Percentiles rank a stretch among this genome's conserved stretches.
Conservation (phyloP, 352 stramenopile species). For the Globisporangium rhizosaccharum region DNA sequence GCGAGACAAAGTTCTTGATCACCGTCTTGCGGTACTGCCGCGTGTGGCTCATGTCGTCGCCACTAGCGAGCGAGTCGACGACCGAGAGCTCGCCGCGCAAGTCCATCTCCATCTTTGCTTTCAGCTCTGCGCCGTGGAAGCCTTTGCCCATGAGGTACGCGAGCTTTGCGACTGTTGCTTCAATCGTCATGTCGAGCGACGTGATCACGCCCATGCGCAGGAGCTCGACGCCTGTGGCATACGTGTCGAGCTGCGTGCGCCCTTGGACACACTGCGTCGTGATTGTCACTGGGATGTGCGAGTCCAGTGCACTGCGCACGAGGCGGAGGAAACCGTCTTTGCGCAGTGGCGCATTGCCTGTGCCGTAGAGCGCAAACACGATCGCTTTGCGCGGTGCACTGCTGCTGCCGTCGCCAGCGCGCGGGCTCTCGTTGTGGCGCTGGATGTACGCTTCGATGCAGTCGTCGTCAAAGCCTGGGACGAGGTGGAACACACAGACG, state of each 20-base stretch:
- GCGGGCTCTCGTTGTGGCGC: constrained; percentile 38
- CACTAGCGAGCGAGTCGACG: constrained; percentile 54
- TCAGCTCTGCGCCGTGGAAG: constrained; percentile 52
- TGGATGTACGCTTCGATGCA: constrained; percentile 82
- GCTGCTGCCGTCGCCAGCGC: constrained; percentile 3
- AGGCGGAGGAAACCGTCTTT: constrained; percentile 88
- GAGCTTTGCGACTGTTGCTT: constrained; percentile 92
- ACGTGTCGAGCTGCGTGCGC: constrained; percentile 90
- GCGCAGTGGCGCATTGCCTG: constrained; percentile 90
- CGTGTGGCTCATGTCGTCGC: constrained; percentile 56
- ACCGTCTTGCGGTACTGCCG: constrained; percentile 71
- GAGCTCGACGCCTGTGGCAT: constrained; percentile 89
- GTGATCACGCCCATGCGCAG: constrained; percentile 92
- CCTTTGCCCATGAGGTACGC: constrained; percentile 93
- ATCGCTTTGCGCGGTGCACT: constrained; percentile 43
- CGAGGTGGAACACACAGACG: constrained; percentile 90
- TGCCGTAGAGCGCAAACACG: constrained; percentile 95
- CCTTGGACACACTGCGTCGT: constrained; percentile 94
- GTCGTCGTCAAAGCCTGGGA: constrained; percentile 84
- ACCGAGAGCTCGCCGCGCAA: constrained; percentile 78
- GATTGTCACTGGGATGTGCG: constrained; percentile 88
- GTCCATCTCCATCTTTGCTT: constrained; percentile 81
- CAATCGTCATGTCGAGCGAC: constrained; percentile 95
- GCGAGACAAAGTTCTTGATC: constrained; percentile 67
- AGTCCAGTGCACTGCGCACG: constrained; percentile 71